These are phyloP conservation scores for Annona squamosa DNA, from an alignment of 164 flowering plant genomes.

Conservation along the genomic window DNA sequence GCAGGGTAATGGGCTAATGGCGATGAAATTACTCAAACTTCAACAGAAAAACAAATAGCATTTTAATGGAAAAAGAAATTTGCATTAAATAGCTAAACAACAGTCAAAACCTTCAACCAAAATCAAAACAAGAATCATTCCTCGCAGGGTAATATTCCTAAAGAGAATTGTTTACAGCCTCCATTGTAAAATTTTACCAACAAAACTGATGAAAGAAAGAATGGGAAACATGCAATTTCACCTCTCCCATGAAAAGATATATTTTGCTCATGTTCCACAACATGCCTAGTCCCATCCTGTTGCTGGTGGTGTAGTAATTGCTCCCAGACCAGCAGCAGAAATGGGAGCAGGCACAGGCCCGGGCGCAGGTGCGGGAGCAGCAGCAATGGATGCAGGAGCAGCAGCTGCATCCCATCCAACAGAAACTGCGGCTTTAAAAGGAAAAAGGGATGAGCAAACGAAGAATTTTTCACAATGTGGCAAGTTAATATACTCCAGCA, in stretches of 20 bases:
- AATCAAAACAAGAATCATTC: neutral
- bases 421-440: conserved; percentile 1
- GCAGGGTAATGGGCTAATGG: too few species aligned
- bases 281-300: neutral
- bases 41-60: neutral
- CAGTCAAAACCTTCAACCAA: neutral
- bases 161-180: neutral
- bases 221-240: neutral
- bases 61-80: neutral
- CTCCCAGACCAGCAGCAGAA: neutral
- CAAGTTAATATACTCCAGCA: too few species aligned
- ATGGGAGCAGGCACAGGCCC: neutral
- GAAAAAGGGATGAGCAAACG: neutral
- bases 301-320: neutral
- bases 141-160: neutral
- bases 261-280: neutral
- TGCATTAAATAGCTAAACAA: neutral
- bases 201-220: neutral
- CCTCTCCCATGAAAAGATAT: neutral
- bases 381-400: neutral
- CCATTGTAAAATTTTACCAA: neutral
- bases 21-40: neutral
- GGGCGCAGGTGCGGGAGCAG: neutral
- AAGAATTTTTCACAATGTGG: neutral
- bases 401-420: conserved; percentile 10